Conservation (phyloP, 805 yeast genomes). For the Ogataea paradorogensis region DNA sequence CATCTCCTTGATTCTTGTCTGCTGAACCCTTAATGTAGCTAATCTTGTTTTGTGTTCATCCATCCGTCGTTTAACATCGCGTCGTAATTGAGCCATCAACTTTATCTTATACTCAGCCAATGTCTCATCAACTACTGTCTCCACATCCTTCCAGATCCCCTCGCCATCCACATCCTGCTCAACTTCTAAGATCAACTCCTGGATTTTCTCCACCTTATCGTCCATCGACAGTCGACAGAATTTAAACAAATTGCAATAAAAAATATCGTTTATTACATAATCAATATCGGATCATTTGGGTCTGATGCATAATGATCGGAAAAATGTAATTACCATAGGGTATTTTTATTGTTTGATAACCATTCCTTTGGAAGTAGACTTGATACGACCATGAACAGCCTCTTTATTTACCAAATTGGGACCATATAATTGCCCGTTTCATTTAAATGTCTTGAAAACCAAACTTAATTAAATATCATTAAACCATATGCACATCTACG, state of each 20-base stretch:
- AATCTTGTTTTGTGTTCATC: slow-evolving; percentile 1
- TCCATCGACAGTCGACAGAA: slow-evolving; percentile 12
- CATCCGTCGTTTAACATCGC: neutral
- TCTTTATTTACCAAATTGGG: no score
- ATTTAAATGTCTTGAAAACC: no score
- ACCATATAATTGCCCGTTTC: no score
- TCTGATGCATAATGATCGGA: no score
- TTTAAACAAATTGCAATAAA: neutral
- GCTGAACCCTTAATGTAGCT: neutral
- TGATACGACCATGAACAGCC: no score
- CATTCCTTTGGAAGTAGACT: no score
- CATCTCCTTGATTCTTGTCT: slow-evolving; percentile 4
- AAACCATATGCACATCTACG: slow-evolving; percentile 15
- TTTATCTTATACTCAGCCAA: slow-evolving; percentile 1
- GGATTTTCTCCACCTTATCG: slow-evolving; percentile 1
- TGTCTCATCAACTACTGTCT: neutral
- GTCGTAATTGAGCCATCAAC: slow-evolving; percentile 1
- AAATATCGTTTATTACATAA: neutral
- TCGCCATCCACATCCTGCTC: neutral
- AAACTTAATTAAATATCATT: neutral
- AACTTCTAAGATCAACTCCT: slow-evolving; percentile 1
- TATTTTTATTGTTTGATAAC: no score
- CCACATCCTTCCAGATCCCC: slow-evolving; percentile 2
- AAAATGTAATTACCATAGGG: no score
- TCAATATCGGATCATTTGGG: no score